A percentile compares a stretch with the other conserved stretches of the same genome.
Evolutionary conservation across 768 basidiomycete genomes (phyloP).

Genomic region (Lactifluus piperatus): DNA sequence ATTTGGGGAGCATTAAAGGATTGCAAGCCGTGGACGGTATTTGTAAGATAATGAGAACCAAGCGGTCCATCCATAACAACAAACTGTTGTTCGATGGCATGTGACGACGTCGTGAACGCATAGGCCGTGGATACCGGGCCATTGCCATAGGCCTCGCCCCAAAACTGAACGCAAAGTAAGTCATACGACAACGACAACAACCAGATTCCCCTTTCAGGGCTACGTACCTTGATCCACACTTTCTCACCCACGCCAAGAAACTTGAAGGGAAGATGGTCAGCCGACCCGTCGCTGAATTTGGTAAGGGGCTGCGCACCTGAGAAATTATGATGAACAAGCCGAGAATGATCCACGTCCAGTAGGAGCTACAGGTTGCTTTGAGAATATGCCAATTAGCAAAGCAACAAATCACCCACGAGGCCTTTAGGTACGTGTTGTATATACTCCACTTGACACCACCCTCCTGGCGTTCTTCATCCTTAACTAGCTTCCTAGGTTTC

Average conservation of each 20-base stretch:
- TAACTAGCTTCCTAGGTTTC: conserved; percentile 64
- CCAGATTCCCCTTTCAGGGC: neutral
- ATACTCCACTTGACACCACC: conserved; percentile 77
- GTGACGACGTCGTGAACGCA: conserved; percentile 19
- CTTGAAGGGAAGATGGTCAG: conserved; percentile 22
- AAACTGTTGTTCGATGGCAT: conserved; percentile 24
- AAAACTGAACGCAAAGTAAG: conserved; percentile 24
- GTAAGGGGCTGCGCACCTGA: conserved; percentile 19
- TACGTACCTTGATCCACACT: conserved; percentile 61
- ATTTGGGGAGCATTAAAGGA: neutral
- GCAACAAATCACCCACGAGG: conserved; percentile 43
- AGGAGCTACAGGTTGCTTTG: conserved; percentile 36
- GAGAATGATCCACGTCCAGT: conserved; percentile 57
- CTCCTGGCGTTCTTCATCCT: conserved; percentile 73
- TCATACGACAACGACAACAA: too few species aligned
- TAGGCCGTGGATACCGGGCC: conserved; percentile 10
- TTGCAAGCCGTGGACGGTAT: conserved; percentile 15
- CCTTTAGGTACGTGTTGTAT: conserved; percentile 56
- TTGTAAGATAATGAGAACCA: conserved; percentile 21
- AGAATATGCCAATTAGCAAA: neutral
- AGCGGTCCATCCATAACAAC: conserved; percentile 21
- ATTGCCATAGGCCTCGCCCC: conserved; percentile 55
- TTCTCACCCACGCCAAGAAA: conserved; percentile 50
- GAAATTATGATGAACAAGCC: conserved; percentile 38
- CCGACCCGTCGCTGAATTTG: neutral